Evolutionary conservation across 768 basidiomycete genomes (phyloP).

Genomic region (Pulveroboletus frians): DNA sequence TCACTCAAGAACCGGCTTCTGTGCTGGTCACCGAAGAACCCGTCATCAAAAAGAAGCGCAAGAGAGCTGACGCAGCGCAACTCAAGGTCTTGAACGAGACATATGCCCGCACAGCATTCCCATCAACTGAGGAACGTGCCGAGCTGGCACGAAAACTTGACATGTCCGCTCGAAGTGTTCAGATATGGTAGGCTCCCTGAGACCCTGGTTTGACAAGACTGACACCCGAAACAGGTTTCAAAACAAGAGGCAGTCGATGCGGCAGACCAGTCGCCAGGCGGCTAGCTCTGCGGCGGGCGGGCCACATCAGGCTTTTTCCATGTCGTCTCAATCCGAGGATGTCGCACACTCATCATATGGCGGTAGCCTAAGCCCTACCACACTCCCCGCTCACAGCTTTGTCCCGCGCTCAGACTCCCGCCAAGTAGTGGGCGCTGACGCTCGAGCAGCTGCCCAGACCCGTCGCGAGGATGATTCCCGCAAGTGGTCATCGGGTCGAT

Average conservation of each 20-base stretch:
- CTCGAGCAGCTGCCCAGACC: slow-evolving; percentile 27
- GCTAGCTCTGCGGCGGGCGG: slow-evolving; percentile 40
- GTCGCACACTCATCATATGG: slow-evolving; percentile 33
- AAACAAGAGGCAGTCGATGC: slow-evolving; percentile 80
- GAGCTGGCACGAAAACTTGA: slow-evolving; percentile 70
- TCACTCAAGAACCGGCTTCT: slow-evolving; percentile 31
- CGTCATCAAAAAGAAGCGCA: slow-evolving; percentile 83
- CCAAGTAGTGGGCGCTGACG: slow-evolving; percentile 28
- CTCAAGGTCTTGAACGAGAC: slow-evolving; percentile 77
- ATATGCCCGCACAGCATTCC: slow-evolving; percentile 78
- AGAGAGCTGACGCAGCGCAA: slow-evolving; percentile 76
- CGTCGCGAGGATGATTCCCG: slow-evolving; percentile 46
- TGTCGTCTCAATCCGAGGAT: slow-evolving; percentile 34
- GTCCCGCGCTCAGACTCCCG: slow-evolving; percentile 40
- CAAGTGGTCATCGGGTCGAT: slow-evolving; percentile 44
- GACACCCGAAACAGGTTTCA: slow-evolving; percentile 60
- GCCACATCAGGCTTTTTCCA: slow-evolving; percentile 47
- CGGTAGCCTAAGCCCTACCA: slow-evolving; percentile 29
- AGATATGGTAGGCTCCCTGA: slow-evolving; percentile 62
- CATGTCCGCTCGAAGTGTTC: slow-evolving; percentile 81
- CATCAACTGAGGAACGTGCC: slow-evolving; percentile 81
- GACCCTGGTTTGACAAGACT: slow-evolving; percentile 14
- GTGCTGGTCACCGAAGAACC: slow-evolving; percentile 51
- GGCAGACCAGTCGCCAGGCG: slow-evolving; percentile 67
- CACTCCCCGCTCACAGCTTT: slow-evolving; percentile 33